Base-by-base conservation (phyloP, 2,329 filamentous ascomycete genomes). In the Cytospora paraplurivora region DNA sequence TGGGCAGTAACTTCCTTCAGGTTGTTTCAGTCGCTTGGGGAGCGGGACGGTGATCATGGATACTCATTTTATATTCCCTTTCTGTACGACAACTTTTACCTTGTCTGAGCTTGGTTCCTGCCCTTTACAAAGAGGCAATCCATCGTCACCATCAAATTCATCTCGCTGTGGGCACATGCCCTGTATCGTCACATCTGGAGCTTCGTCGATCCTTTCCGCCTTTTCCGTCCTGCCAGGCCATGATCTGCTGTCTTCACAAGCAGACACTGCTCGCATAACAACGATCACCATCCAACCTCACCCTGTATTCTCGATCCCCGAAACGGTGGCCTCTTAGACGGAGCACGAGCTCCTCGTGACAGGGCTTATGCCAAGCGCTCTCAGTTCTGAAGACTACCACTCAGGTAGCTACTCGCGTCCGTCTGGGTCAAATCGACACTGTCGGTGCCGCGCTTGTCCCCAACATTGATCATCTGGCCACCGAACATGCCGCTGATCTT, bases 111-210 rank as follows among this genome's bases (percentile, higher is more conserved):
- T 17, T 15, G 56, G 47, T 51, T 15, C 56, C 34, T n/a, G 56
- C 56, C 56, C 33, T 37, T 34, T 58, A 51, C 56, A 58, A 58
- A 44, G 44, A 27, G 41, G 33, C 37, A 19, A 58, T 27, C n/a
- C 33, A 7, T 51, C 21, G n/a, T 37, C 19, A 4, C 50, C 56
- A 21, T 58, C 32, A 27, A 27, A 51, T 19, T 51, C 56, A 34
- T 51, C n/a, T 51, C 33, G 44, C 21, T 58, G n/a, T 47, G 44
- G 44, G 44, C 8, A 47, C 12, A 21, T 47, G 7, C 44, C 44
- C 44, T 10, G 44, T n/a, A 21, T 21, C n/a, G 21, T 47, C n/a
- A 47, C 12, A 33, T 51, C 56, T 10, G 21, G 21, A 11, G 17
- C n/a, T 44, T 17, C 56, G 34, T 38, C 13, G 17, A 34, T 58